Evolutionary conservation across 495 filamentous ascomycete species (phyloP), one percentile per base, ranked within the genome.

Genomic region (Aspergillus incahuasiensis): DNA sequence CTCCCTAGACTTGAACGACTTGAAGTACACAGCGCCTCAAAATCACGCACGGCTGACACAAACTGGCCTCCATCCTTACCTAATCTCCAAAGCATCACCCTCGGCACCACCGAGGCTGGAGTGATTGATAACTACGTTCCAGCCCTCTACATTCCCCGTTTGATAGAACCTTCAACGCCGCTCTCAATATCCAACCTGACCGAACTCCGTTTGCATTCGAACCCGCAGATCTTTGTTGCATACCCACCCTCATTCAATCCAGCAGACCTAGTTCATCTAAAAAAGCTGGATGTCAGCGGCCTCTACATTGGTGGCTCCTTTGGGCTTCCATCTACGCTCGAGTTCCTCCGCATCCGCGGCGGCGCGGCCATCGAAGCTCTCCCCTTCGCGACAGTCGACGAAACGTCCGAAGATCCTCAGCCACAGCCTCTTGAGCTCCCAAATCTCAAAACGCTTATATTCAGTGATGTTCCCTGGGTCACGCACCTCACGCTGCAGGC

Each of bases 1-100:
- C 62, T 79, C 6, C 69, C 73, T 3, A 68, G 58, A 6, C 70
- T 83, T 1, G 74, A 79, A 52, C 68, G 63, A 11, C 63, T 74
- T 9, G 68, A 76, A 39, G 66, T 79, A 32, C 59, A 64, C 44
- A 62, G 54, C 35, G 42, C 69, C 40, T 66, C 57, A 28, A 38
- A 54, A 1, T 64, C 66, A n/a, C 40, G n/a, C 8, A 24, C 22
- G 40, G 28, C 21, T 13, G 66, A 52, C 15, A 40, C 52, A 8
- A 16, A 46, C 8, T 73, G 72, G 69, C 69, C 72, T 0, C 28
- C 47, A 9, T 24, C 47, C n/a, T 64, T 73, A 5, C 68, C 71
- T 5, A 74, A 72, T 34, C 44, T 78, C 30, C 70, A 65, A 52
- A 66, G 63, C 53, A 61, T 78, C 15, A 62, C 57, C 11, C 49